Base-by-base conservation (phyloP, 2,329 filamentous ascomycete species). In the Claviceps citrina region DNA sequence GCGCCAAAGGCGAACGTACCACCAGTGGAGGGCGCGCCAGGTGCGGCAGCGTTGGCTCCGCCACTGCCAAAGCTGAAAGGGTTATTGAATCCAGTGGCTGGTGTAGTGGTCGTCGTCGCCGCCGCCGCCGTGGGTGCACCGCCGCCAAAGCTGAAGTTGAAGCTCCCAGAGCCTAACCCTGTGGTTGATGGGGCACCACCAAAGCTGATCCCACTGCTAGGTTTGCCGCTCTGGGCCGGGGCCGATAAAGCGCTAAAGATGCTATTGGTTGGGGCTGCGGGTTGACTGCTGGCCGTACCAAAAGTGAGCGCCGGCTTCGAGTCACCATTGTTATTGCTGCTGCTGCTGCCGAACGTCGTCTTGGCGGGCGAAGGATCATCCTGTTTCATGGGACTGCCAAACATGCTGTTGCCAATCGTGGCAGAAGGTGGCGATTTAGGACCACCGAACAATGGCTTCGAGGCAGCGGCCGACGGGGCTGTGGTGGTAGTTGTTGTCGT, bases 371-470 rank as follows among this genome's bases (percentile, higher is more conserved):
- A 61, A 6, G 56, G 51, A 5, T 53, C 57, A 42, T 65, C 60
- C 42, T 68, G 60, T 45, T 66, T 65, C 50, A 68, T 62, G 13
- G 59, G 60, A 39, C 62, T 64, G 25, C 60, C 58, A 47, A 70
- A 67, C 44, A 60, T 42, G 16, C 56, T 49, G 39, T 43, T 48
- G 5, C 49, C 39, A 16, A 52, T 37, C 28, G 51, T 38, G 32
- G 51, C 40, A 8, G 22, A 24, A 5, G 56, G 44, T 5, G 57
- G 54, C 22, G 61, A 60, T 42, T 58, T 59, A 22, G 59, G 54
- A 7, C 55, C 49, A 12, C 55, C 56, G 40, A 67, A 66, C 12
- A 63, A 45, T 12, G 62, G 56, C 47, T 63, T 64, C 12, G 53
- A 37, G 16, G 49, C 39, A 5, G 47, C 12, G 50, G 45, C 34